Evolutionary conservation across 108 stramenopile genomes (phyloP).

Genomic region (Chaetoceros tenuissimus): DNA sequence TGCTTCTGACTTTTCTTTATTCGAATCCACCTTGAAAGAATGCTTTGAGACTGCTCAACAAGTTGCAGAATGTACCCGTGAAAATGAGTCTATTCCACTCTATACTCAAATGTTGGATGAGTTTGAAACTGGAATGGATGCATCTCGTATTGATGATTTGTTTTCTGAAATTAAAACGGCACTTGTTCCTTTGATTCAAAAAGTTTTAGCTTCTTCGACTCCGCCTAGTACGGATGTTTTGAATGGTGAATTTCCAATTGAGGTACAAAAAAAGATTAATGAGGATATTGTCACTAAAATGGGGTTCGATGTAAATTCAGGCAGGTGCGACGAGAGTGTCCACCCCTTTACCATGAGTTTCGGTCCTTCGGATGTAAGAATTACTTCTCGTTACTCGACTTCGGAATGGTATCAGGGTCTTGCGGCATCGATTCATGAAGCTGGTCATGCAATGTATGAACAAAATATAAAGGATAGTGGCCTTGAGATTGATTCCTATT

Average conservation of each 20-base stretch:
- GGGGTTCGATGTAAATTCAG: slow-evolving; percentile 60
- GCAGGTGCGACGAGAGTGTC: slow-evolving; percentile 79
- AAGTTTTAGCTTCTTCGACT: slow-evolving; percentile 27
- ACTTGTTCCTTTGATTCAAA: slow-evolving; percentile 62
- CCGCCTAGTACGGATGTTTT: slow-evolving; percentile 26
- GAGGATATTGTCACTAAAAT: slow-evolving; percentile 50
- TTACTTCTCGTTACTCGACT: slow-evolving; percentile 75
- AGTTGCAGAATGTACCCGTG: slow-evolving; percentile 42
- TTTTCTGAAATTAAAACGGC: slow-evolving; percentile 63
- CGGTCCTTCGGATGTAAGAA: slow-evolving; percentile 70
- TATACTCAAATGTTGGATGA: slow-evolving; percentile 68
- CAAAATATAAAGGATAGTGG: slow-evolving; percentile 48
- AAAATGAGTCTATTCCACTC: slow-evolving; percentile 17
- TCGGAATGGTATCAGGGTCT: slow-evolving; percentile 84
- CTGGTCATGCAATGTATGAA: slow-evolving; percentile 91
- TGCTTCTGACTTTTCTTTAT: slow-evolving; percentile 45
- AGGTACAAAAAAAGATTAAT: slow-evolving; percentile 46
- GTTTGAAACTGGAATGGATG: slow-evolving; percentile 78
- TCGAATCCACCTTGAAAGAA: slow-evolving; percentile 33
- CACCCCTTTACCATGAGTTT: slow-evolving; percentile 88
- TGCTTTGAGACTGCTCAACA: slow-evolving; percentile 55
- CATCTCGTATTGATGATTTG: slow-evolving; percentile 52
- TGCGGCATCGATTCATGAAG: slow-evolving; percentile 84
- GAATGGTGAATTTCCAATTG: slow-evolving; percentile 35
- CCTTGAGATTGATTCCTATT: slow-evolving; percentile 42